Evolutionary conservation across 179 eudicot species (phyloP).

Genomic region (Beta lomatogona): DNA sequence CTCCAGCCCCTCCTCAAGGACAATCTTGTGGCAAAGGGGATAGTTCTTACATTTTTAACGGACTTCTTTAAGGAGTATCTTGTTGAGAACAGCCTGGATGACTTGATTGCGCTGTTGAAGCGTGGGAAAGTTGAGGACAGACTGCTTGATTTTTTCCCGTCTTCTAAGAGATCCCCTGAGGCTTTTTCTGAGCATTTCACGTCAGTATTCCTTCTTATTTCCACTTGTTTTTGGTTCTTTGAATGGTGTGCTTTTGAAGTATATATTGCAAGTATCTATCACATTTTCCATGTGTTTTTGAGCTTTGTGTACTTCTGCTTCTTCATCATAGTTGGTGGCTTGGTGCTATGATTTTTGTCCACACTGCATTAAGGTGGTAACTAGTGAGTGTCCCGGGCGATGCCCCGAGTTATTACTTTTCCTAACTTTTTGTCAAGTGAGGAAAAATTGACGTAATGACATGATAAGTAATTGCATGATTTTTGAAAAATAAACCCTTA

Average conservation of each 20-base stretch:
- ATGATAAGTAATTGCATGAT: too few species aligned
- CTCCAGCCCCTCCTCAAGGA: constrained; percentile 98
- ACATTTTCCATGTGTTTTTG: background rate
- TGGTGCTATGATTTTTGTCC: background rate
- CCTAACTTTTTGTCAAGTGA: too few species aligned
- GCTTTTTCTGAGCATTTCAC: constrained; percentile 93
- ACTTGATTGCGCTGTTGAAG: constrained; percentile 80
- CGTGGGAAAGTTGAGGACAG: constrained; percentile 91
- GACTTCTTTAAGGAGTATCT: constrained; percentile 97
- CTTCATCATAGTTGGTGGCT: background rate
- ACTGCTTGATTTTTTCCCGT: constrained; percentile 86
- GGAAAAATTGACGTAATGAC: too few species aligned
- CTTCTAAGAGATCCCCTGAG: constrained; percentile 81
- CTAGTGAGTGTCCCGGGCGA: too few species aligned
- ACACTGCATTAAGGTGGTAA: background rate
- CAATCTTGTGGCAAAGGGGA: constrained; percentile 93
- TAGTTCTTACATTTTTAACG: constrained; percentile 85
- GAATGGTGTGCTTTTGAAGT: background rate
- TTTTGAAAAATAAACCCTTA: too few species aligned
- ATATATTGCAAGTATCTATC: background rate
- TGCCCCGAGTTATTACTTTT: too few species aligned
- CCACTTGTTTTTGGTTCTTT: background rate
- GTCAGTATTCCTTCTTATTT: constrained; percentile 45
- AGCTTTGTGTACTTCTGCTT: background rate
- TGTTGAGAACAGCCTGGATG: constrained; percentile 91